phyloP scores from a whole-genome alignment of 192 early-diverging fungal species.

The Backusella circina region DNA sequence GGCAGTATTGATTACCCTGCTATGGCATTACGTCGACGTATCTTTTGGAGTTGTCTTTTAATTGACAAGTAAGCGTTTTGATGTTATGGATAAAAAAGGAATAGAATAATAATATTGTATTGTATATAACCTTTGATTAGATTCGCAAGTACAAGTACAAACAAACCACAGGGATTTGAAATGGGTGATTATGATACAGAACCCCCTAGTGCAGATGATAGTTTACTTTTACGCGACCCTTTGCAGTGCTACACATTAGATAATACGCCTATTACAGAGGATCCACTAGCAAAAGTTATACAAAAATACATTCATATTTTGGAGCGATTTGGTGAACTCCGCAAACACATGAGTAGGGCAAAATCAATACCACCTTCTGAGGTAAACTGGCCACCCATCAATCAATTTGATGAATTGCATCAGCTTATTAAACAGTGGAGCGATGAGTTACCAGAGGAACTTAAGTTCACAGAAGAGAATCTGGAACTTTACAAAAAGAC shows the following conservation, averaged over 20 bases:
- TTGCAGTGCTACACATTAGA: slow-evolving; percentile 14
- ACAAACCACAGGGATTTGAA: slow-evolving; percentile 46
- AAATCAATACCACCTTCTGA: not conserved
- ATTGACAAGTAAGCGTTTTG: slow-evolving; percentile 38
- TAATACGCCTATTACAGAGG: slow-evolving; percentile 1
- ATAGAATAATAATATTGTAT: too few species aligned
- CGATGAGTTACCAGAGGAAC: not conserved
- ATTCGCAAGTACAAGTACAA: slow-evolving; percentile 33
- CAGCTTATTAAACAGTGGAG: slow-evolving; percentile 8
- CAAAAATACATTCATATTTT: slow-evolving; percentile 2
- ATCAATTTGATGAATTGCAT: slow-evolving; percentile 15
- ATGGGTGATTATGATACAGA: slow-evolving; percentile 41
- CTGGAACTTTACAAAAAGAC: slow-evolving; percentile 7
- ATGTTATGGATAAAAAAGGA: too few species aligned
- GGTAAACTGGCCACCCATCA: slow-evolving; percentile 24
- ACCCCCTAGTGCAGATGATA: slow-evolving; percentile 8
- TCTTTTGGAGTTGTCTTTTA: slow-evolving; percentile 49
- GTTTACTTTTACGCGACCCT: slow-evolving; percentile 11
- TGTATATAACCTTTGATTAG: slow-evolving; percentile 10
- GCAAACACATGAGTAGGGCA: slow-evolving; percentile 17
- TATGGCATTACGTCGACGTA: slow-evolving; percentile 34
- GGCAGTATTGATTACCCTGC: slow-evolving; percentile 37
- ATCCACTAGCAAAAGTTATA: slow-evolving; percentile 14
- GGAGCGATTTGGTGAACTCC: slow-evolving; percentile 27
- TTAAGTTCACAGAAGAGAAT: slow-evolving; percentile 9